phyloP scores from a whole-genome alignment of 192 early-diverging fungal genomes.

The Geranomyces michiganensis region DNA sequence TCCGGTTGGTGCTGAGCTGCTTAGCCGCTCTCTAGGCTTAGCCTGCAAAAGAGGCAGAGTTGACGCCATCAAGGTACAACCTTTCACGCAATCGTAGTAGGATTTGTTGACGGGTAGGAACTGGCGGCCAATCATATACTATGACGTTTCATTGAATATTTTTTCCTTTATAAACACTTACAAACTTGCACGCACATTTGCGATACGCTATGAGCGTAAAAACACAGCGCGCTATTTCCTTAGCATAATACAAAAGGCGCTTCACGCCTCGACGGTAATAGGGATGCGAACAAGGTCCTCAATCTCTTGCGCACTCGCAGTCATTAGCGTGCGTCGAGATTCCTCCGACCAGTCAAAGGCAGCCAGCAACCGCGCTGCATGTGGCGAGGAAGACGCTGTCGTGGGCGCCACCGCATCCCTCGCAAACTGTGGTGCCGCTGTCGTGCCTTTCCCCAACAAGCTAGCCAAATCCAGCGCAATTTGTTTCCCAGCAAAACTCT shows the following conservation, averaged over 20 bases:
- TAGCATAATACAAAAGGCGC: too few relatives aligned
- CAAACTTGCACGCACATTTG: too few relatives aligned
- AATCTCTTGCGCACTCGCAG: too few relatives aligned
- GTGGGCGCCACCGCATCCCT: not conserved
- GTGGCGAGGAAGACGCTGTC: not conserved
- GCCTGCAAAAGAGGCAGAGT: not conserved
- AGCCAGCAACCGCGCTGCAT: not conserved
- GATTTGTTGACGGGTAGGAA: too few relatives aligned
- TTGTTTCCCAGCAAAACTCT: slow-evolving; percentile 19
- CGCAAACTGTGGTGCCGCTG: not conserved
- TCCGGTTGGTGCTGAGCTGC: not conserved
- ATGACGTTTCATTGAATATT: too few relatives aligned
- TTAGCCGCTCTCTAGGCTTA: slow-evolving; percentile 1
- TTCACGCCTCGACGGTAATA: too few relatives aligned
- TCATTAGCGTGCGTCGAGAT: not conserved
- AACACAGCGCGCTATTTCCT: too few relatives aligned
- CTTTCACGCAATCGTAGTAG: too few relatives aligned
- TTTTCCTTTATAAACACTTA: too few relatives aligned
- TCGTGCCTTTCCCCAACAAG: not conserved
- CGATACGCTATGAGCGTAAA: too few relatives aligned
- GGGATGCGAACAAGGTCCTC: too few relatives aligned
- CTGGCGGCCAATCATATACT: too few relatives aligned
- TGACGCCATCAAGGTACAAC: slow-evolving; percentile 4
- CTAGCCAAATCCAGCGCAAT: slow-evolving; percentile 3
- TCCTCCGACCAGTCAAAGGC: slow-evolving; percentile 2